Evolutionary conservation across 768 basidiomycete species (phyloP).

Genomic region (Amanita polypyramis): DNA sequence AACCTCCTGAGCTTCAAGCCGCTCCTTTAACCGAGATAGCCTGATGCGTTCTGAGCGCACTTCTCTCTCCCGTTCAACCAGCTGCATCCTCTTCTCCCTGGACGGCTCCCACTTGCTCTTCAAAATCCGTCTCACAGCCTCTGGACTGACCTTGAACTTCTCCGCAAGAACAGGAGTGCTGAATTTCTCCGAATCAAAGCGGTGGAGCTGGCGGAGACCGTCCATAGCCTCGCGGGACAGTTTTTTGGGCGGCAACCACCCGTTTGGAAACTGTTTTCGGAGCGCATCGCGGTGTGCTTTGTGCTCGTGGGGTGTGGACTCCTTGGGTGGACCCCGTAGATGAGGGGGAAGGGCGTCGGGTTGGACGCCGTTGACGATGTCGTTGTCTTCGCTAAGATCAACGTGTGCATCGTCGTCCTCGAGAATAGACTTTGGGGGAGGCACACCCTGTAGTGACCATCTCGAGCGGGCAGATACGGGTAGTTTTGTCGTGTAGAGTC

Average conservation of each 20-base stretch:
- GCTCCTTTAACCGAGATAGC: slow-evolving; percentile 32
- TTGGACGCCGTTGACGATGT: slow-evolving; percentile 32
- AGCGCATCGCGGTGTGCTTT: slow-evolving; percentile 39
- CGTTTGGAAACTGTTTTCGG: slow-evolving; percentile 45
- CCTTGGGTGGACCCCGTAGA: slow-evolving; percentile 25
- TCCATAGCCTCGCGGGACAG: slow-evolving; percentile 81
- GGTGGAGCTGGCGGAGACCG: slow-evolving; percentile 57
- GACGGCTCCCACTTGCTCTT: slow-evolving; percentile 65
- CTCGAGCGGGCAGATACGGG: slow-evolving; percentile 17
- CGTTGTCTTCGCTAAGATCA: slow-evolving; percentile 43
- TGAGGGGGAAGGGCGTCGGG: slow-evolving; percentile 26
- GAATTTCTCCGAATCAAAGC: slow-evolving; percentile 52
- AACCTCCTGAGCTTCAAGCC: slow-evolving; percentile 24
- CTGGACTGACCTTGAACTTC: slow-evolving; percentile 69
- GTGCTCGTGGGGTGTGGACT: slow-evolving; percentile 38
- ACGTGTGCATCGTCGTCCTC: slow-evolving; percentile 32
- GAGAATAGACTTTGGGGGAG: slow-evolving; percentile 33
- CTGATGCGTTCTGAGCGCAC: slow-evolving; percentile 27
- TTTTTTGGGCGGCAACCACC: slow-evolving; percentile 75
- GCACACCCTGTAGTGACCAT: slow-evolving; percentile 30
- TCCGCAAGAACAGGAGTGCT: slow-evolving; percentile 60
- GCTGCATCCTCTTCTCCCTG: slow-evolving; percentile 36
- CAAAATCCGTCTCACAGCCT: slow-evolving; percentile 72
- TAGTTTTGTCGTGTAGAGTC: not conserved
- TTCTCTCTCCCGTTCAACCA: slow-evolving; percentile 41